A percentile compares a stretch with the other conserved stretches of the same genome.
These are phyloP conservation scores for Cladosporium oxysporum DNA, from an alignment of 2,329 filamentous ascomycete species.

Conservation along the genomic window DNA sequence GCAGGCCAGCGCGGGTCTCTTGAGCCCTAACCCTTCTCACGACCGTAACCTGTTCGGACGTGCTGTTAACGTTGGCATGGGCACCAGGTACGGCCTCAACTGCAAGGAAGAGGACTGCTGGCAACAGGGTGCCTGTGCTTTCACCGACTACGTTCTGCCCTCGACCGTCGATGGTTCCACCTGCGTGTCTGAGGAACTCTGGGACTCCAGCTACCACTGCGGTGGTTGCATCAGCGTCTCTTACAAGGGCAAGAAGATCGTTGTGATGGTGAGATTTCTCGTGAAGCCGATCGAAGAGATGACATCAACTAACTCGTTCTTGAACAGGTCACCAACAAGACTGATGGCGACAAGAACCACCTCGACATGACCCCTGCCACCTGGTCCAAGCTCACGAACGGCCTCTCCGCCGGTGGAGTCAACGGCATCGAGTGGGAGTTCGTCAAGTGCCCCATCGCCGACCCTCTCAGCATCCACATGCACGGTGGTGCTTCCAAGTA, in stretches of 20 bases:
- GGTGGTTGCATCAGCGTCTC: constrained; percentile 21
- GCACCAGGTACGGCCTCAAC: constrained; percentile 22
- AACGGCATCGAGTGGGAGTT: constrained; percentile 33
- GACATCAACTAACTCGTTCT: background rate
- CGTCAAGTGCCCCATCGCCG: constrained; percentile 33
- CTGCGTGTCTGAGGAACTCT: constrained; percentile 21
- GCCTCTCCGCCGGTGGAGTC: constrained; percentile 19
- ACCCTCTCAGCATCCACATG: constrained; percentile 27
- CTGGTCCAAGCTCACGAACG: constrained; percentile 23
- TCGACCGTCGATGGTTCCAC: constrained; percentile 19
- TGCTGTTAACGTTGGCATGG: constrained; percentile 16
- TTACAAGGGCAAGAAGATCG: constrained; percentile 20
- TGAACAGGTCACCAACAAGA: constrained; percentile 24
- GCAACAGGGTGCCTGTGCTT: constrained; percentile 21
- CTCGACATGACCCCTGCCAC: constrained; percentile 23
- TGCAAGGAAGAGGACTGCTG: constrained; percentile 27
- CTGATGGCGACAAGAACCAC: constrained; percentile 22
- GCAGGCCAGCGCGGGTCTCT: constrained; percentile 4
- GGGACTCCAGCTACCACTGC: constrained; percentile 17
- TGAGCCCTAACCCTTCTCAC: background rate
- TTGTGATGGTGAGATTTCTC: constrained; percentile 16
- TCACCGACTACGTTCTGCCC: constrained; percentile 13
- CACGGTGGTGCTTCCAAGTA: constrained; percentile 28
- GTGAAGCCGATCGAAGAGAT: background rate
- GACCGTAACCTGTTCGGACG: constrained; percentile 19